These are phyloP conservation scores for Tetracladium marchalianum DNA, from an alignment of 495 filamentous ascomycete species.

Conservation along the genomic window DNA sequence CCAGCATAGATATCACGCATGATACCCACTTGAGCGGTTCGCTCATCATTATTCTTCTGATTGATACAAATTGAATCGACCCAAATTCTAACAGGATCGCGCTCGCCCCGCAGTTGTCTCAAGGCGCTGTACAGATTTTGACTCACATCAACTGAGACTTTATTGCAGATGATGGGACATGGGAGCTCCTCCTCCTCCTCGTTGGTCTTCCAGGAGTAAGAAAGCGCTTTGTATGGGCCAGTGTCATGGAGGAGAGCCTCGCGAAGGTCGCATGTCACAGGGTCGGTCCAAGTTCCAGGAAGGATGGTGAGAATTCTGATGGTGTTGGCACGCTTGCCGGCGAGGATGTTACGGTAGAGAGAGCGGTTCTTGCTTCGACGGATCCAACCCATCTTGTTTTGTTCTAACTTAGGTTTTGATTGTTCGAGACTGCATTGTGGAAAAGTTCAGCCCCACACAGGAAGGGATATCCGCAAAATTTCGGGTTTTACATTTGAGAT, in stretches of 20 bases:
- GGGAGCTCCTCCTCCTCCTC: background rate
- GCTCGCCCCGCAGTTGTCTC: background rate
- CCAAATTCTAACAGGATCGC: constrained; percentile 9
- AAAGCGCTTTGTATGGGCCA: constrained; percentile 11
- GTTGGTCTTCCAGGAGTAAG: constrained; percentile 12
- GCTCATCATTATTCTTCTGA: constrained; percentile 14
- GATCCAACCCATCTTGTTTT: too few species aligned
- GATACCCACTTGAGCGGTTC: constrained; percentile 13
- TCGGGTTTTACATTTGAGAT: too few species aligned
- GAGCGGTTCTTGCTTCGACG: too few species aligned
- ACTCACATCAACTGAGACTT: constrained; percentile 4
- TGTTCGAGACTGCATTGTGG: too few species aligned
- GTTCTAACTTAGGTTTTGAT: too few species aligned
- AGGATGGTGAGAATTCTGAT: background rate
- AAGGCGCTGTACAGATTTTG: constrained; percentile 13
- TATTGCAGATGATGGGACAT: constrained; percentile 6
- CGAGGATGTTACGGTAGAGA: too few species aligned
- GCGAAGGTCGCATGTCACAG: background rate
- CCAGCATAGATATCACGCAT: constrained; percentile 16
- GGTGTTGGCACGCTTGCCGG: too few species aligned
- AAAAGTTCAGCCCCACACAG: too few species aligned
- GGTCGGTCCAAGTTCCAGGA: background rate
- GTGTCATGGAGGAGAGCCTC: background rate
- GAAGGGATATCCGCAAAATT: too few species aligned
- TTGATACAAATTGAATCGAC: constrained; percentile 20